Percentiles rank a stretch among this genome's conserved stretches.
Conservation (phyloP, 106 monocot species). For the Gastrodia elata region DNA sequence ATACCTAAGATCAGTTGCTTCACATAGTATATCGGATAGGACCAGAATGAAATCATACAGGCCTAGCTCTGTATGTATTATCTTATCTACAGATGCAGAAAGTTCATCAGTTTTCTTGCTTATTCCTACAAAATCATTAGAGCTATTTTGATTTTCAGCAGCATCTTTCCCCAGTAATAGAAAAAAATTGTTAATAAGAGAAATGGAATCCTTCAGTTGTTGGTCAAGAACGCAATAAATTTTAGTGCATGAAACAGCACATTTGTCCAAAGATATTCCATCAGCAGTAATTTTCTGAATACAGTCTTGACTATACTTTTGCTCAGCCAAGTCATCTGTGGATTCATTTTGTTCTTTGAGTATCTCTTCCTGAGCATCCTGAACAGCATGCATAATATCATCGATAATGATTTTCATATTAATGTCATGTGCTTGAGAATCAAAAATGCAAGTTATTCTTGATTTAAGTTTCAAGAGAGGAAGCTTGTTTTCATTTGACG, state of each 20-base stretch:
- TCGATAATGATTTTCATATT: slow-evolving; percentile 25
- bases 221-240: neutral
- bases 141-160: slow-evolving; percentile 6
- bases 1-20: slow-evolving; percentile 2
- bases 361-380: slow-evolving; percentile 28
- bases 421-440: slow-evolving; percentile 10
- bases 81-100: slow-evolving; percentile 11
- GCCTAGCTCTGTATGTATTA: neutral
- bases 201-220: slow-evolving; percentile 37
- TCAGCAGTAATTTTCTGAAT: neutral
- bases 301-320: slow-evolving; percentile 1
- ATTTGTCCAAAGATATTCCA: neutral
- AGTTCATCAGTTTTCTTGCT: slow-evolving; percentile 8
- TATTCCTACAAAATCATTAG: neutral
- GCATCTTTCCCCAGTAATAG: slow-evolving; percentile 35
- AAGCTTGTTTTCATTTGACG: slow-evolving; percentile 2
- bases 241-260: neutral
- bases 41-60: slow-evolving; percentile 18
- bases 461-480: slow-evolving; percentile 32
- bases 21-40: slow-evolving; percentile 7
- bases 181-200: slow-evolving; percentile 48
- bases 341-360: slow-evolving; percentile 2
- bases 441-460: slow-evolving; percentile 30
- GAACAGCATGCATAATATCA: slow-evolving; percentile 26
- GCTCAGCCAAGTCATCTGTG: slow-evolving; percentile 8